Conservation (phyloP, 768 basidiomycete species). For the Cystofilobasidium bisporidii region DNA sequence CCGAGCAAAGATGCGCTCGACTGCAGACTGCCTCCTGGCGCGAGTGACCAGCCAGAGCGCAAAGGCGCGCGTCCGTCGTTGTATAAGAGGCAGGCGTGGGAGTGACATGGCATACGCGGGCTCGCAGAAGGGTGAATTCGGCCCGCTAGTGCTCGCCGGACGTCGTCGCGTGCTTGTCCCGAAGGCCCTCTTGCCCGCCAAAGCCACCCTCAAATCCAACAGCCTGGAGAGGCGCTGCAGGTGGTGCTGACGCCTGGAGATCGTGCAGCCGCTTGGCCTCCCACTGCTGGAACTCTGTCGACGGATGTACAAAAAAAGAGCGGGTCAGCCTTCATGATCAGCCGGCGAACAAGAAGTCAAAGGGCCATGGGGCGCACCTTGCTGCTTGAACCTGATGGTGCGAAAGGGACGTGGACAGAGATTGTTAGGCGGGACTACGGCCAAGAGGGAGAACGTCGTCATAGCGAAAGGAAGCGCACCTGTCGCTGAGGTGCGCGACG, state of each 20-base stretch:
- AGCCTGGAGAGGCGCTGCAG: background rate
- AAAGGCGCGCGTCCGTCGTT: no score
- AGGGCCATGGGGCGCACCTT: background rate
- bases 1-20: no score
- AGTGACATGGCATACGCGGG: no score
- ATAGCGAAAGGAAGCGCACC: background rate
- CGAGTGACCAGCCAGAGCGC: no score
- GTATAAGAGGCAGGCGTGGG: no score
- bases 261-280: background rate
- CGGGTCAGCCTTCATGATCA: background rate
- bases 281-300: constrained; percentile 6
- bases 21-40: no score
- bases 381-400: background rate
- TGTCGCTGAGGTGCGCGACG: background rate
- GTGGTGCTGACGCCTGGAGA: background rate
- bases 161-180: constrained; percentile 26
- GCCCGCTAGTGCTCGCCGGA: constrained; percentile 21
- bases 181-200: constrained; percentile 24
- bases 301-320: no score
- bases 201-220: constrained; percentile 19
- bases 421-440: no score
- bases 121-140: no score
- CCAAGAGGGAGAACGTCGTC: no score
- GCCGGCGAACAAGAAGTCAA: no score
- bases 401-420: no score